Conservation (phyloP, 441 rosid genomes). For the Corymbia citriodora region DNA sequence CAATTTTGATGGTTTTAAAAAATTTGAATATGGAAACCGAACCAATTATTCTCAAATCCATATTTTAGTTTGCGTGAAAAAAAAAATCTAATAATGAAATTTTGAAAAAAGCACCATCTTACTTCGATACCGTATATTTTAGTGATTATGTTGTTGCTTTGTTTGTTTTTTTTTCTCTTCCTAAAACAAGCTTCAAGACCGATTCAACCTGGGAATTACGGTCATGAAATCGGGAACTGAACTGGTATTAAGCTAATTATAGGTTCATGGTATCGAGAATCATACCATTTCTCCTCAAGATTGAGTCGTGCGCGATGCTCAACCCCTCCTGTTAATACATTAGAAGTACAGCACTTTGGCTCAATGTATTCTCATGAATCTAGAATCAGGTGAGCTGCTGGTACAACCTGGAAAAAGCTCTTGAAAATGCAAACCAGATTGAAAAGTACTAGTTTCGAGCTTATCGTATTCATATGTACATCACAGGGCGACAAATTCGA, state of each 20-base stretch:
- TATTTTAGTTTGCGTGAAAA: background rate
- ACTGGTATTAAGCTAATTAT: fast-evolving
- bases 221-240: fast-evolving
- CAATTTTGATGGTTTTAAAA: no score
- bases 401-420: background rate
- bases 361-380: background rate
- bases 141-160: background rate
- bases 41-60: no score
- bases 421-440: background rate
- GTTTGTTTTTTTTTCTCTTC: no score
- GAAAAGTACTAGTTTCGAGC: background rate
- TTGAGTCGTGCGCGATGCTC: fast-evolving
- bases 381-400: background rate
- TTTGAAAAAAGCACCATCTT: background rate
- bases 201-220: fast-evolving
- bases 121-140: fast-evolving
- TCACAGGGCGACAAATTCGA: background rate
- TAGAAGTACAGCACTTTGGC: background rate
- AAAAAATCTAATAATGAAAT: background rate
- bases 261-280: fast-evolving
- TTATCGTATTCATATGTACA: background rate
- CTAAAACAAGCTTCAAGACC: background rate
- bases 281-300: background rate
- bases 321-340: background rate
- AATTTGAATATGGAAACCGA: background rate